Percentiles rank a stretch among this genome's conserved stretches.
phyloP scores from a whole-genome alignment of 1,284 basidiomycete species.

The Papiliotrema flavescens region DNA sequence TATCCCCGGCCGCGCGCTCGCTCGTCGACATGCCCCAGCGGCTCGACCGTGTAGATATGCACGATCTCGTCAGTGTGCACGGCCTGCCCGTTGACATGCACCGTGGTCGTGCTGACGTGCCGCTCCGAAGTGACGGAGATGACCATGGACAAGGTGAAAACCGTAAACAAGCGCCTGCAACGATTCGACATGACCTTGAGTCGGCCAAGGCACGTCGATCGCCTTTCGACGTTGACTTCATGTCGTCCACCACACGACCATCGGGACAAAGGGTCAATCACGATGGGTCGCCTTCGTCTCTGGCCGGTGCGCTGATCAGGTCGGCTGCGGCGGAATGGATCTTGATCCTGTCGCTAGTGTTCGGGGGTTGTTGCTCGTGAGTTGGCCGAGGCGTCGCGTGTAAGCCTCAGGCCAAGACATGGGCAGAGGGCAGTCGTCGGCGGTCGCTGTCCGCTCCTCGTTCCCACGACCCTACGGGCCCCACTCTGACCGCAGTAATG shows the following conservation, averaged over 20 bases:
- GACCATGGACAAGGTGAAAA: conserved; percentile 6
- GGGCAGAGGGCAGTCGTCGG: no score
- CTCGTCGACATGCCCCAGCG: not conserved
- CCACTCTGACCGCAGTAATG: conserved; percentile 47
- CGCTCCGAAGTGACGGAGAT: conserved; percentile 21
- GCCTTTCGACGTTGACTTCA: not conserved
- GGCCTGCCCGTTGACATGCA: conserved; percentile 16
- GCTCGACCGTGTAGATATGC: conserved; percentile 25
- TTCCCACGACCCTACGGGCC: not conserved
- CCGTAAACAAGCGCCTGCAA: no score
- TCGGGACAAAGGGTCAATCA: no score
- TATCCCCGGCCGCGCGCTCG: not conserved
- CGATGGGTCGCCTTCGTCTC: conserved; percentile 3
- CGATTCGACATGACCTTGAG: not conserved
- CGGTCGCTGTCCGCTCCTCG: no score
- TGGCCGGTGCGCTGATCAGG: not conserved
- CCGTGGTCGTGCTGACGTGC: conserved; percentile 4
- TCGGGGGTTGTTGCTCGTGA: conserved; percentile 75
- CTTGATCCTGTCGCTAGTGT: conserved; percentile 62
- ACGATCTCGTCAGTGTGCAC: conserved; percentile 14
- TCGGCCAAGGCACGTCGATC: not conserved
- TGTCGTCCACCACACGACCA: not conserved
- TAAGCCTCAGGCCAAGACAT: no score
- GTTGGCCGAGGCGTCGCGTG: conserved; percentile 42
- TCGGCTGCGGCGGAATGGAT: conserved; percentile 55